A percentile compares a stretch with the other conserved stretches of the same genome.
These are phyloP conservation scores for Ambrosia trifida DNA, from an alignment of 129 eudicot species.

Conservation along the genomic window DNA sequence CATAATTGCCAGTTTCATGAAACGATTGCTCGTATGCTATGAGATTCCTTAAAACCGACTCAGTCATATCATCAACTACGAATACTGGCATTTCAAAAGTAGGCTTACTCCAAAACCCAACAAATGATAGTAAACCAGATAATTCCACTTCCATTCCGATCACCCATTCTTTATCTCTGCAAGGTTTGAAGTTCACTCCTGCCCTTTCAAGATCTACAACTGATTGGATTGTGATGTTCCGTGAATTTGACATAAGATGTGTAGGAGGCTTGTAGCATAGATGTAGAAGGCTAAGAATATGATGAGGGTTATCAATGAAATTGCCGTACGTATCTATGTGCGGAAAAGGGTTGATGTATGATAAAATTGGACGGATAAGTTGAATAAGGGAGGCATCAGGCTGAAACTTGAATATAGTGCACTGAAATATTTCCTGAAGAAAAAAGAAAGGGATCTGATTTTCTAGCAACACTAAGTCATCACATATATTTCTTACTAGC, in stretches of 20 bases:
- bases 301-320: neutral
- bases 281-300: conserved; percentile 16
- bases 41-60: conserved; percentile 20
- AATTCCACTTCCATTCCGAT: neutral
- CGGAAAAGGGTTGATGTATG: neutral
- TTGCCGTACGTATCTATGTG: no score
- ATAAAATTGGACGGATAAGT: neutral
- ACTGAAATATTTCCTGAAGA: neutral
- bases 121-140: neutral
- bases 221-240: no score
- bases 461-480: conserved; percentile 20
- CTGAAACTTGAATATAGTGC: neutral
- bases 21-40: conserved; percentile 20
- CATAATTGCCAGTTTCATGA: neutral
- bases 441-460: conserved; percentile 23
- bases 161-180: neutral
- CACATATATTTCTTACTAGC: neutral
- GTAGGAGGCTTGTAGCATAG: neutral
- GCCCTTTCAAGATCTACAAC: neutral
- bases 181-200: conserved; percentile 13
- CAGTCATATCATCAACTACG: neutral
- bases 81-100: neutral
- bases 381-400: neutral
- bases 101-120: neutral
- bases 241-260: no score